Percentiles rank a stretch among this genome's conserved stretches.
Conservation (phyloP, 2,329 filamentous ascomycete species). For the Verticillium klebahnii region DNA sequence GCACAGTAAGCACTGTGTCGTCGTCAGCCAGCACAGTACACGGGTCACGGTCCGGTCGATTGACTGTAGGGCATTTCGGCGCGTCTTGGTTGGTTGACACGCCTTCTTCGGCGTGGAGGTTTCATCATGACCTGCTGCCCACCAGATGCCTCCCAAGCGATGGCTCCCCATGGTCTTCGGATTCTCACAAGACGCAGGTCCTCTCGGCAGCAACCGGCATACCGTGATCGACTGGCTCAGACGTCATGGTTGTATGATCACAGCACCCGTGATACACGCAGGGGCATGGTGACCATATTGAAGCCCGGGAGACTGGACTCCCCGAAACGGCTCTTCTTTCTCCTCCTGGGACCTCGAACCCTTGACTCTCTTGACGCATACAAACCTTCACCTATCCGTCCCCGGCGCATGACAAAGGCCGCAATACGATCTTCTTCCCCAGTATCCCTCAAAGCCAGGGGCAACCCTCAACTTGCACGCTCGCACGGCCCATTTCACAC, state of each 20-base stretch:
- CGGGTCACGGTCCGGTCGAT: neutral
- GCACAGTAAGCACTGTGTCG: neutral
- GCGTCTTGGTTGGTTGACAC: neutral
- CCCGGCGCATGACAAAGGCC: neutral
- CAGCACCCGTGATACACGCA: slow-evolving; percentile 3
- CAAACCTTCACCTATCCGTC: neutral
- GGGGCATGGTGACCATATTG: neutral
- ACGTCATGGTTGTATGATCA: slow-evolving; percentile 2
- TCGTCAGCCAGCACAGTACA: neutral
- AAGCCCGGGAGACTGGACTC: neutral
- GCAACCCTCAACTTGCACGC: neutral
- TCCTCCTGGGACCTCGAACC: too few relatives aligned
- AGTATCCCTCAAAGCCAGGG: neutral
- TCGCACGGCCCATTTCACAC: neutral
- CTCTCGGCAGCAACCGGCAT: neutral
- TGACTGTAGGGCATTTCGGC: neutral
- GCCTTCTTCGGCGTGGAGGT: neutral
- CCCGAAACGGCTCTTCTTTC: neutral
- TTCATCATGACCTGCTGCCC: neutral
- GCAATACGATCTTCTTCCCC: neutral
- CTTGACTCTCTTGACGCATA: too few relatives aligned
- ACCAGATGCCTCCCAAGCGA: neutral
- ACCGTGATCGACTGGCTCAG: slow-evolving; percentile 5
- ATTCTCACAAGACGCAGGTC: neutral
- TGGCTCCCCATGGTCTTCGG: neutral